These are phyloP conservation scores for Cyclaneusma minus DNA, from an alignment of 2,329 filamentous ascomycete genomes.

Conservation along the genomic window DNA sequence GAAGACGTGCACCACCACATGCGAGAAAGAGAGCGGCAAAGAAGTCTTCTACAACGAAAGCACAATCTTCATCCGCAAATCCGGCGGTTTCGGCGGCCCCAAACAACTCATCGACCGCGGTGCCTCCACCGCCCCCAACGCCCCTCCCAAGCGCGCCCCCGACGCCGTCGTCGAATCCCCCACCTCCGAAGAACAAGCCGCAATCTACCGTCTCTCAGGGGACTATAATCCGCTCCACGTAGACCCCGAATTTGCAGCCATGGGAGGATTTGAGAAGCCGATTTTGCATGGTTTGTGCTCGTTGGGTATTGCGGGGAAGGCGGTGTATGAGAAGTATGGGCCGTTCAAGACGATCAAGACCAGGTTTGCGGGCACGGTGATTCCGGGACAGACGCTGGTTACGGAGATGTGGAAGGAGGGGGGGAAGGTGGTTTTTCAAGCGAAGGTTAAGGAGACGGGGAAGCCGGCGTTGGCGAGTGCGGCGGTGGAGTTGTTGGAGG, in stretches of 20 bases:
- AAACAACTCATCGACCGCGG: slow-evolving; percentile 67
- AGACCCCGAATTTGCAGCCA: slow-evolving; percentile 84
- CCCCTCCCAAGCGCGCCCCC: slow-evolving; percentile 58
- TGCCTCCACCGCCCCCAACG: slow-evolving; percentile 64
- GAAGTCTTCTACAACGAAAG: slow-evolving; percentile 95
- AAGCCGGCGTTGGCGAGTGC: slow-evolving; percentile 74
- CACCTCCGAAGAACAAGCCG: slow-evolving; percentile 83
- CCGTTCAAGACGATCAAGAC: slow-evolving; percentile 85
- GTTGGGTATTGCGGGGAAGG: slow-evolving; percentile 84
- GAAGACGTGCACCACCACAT: slow-evolving; percentile 65
- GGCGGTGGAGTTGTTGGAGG: slow-evolving; percentile 56
- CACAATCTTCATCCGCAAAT: slow-evolving; percentile 83
- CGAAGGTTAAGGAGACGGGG: slow-evolving; percentile 81
- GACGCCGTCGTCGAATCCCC: slow-evolving; percentile 74
- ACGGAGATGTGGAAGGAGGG: slow-evolving; percentile 94
- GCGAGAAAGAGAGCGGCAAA: slow-evolving; percentile 71
- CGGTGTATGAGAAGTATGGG: slow-evolving; percentile 72
- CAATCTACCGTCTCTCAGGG: slow-evolving; percentile 81
- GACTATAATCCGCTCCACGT: slow-evolving; percentile 96
- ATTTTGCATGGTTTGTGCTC: slow-evolving; percentile 96
- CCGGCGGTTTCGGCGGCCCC: slow-evolving; percentile 77
- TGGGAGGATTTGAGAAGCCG: slow-evolving; percentile 85
- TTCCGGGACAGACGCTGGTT: slow-evolving; percentile 76
- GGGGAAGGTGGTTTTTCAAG: slow-evolving; percentile 67
- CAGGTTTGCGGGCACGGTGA: slow-evolving; percentile 70